Base-by-base conservation (phyloP, 164 flowering plant genomes). In the Euptelea pleiosperma region DNA sequence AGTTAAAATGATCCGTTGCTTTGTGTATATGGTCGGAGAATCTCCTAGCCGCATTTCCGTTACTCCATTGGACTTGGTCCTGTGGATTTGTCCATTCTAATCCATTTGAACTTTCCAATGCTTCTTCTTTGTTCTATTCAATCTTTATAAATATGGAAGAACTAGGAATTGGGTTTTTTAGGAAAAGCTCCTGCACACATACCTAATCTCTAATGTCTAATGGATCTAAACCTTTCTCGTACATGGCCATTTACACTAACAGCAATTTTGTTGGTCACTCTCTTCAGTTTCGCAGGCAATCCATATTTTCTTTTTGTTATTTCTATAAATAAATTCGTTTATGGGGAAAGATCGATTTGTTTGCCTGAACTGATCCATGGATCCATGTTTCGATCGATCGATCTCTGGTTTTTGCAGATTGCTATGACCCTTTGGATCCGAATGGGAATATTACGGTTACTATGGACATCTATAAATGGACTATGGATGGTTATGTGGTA, bases 351-450 rank as follows among this genome's bases (percentile, higher is more conserved):
- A 2, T 24, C 0, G 0, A 24, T 3, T 26, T 67, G 34, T 11
- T n/a, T 64, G 24, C 22, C 53, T 49, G 35, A 8, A 16, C 30
- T 36, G 40, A 43, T 41, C 10, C 30, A 15, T 36, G n/a, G n/a
- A n/a, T n/a, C n/a, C n/a, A n/a, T 11, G 43, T 34, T 46, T 45
- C 36, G 3, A 5, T 58, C 1, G 26, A 7, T n/a, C n/a, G n/a
- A n/a, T n/a, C n/a, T n/a, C n/a, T n/a, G n/a, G n/a, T n/a, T n/a
- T 39, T 21, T 45, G 33, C 75, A 84, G 90, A 78, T 69, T 75
- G 82, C 64, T 82, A 70, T 53, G 90, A 84, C 35, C 82, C 83
- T 14, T 43, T 84, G 77, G 90, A 84, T 74, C 87, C 90, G 5
- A 70, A 67, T 51, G 87, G 90, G 45, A 84, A 82, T 55, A 64